Conservation (phyloP, 495 filamentous ascomycete species). For the Lasiosphaeris hirsuta region DNA sequence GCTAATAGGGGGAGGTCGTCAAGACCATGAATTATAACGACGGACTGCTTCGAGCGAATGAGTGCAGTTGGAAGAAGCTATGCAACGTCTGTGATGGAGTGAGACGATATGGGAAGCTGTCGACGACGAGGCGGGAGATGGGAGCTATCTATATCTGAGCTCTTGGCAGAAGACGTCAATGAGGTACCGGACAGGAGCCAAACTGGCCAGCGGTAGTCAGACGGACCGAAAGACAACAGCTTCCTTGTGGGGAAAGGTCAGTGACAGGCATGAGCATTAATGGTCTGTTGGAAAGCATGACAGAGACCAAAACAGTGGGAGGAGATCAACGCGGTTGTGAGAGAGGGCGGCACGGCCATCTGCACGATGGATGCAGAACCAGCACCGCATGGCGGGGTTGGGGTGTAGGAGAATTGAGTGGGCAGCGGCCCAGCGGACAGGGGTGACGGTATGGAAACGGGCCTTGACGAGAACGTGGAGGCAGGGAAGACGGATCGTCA, state of each 20-base stretch:
- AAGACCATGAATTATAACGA: constrained; percentile 30
- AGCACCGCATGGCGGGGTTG: constrained; percentile 40
- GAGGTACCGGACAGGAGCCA: constrained; percentile 28
- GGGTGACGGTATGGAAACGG: constrained; percentile 30
- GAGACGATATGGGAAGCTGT: constrained; percentile 39
- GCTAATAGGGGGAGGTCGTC: constrained; percentile 31
- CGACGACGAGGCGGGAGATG: constrained; percentile 32
- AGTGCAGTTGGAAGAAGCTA: constrained; percentile 49
- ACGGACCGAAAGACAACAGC: constrained; percentile 39
- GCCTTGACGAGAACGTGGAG: constrained; percentile 32
- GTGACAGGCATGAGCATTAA: constrained; percentile 46
- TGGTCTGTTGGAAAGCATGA: constrained; percentile 41
- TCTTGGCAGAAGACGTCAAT: constrained; percentile 35
- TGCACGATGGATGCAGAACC: constrained; percentile 35
- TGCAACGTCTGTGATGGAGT: constrained; percentile 36
- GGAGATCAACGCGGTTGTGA: constrained; percentile 43
- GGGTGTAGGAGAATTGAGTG: constrained; percentile 26
- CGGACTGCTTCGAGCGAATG: constrained; percentile 46
- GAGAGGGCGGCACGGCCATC: constrained; percentile 33
- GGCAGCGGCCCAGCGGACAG: constrained; percentile 27
- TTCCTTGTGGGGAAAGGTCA: constrained; percentile 40
- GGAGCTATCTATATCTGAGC: constrained; percentile 39
- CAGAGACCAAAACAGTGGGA: constrained; percentile 39
- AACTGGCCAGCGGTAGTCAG: constrained; percentile 41
- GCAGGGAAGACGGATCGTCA: constrained; percentile 29